Evolutionary conservation across 2,329 filamentous ascomycete genomes (phyloP).

Genomic region (Capronia coronata): DNA sequence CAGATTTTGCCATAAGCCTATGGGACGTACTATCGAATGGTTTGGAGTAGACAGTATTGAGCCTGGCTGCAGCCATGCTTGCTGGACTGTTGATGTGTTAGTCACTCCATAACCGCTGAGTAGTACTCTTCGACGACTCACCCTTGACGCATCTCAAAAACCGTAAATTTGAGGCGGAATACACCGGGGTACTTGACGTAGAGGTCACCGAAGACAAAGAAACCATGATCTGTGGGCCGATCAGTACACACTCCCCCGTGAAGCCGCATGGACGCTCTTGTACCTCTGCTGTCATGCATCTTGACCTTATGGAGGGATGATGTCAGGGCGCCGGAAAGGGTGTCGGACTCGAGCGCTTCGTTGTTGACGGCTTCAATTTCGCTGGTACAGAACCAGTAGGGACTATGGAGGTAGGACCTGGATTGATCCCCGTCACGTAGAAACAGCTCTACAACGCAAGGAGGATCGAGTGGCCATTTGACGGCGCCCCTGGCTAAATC

Average conservation of each 20-base stretch:
- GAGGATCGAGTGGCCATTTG: constrained; percentile 12
- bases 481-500: constrained; percentile 1
- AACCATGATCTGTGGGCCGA: constrained; percentile 59
- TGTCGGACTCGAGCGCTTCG: constrained; percentile 29
- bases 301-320: constrained; percentile 13
- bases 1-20: constrained; percentile 1
- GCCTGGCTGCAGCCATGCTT: constrained; percentile 36
- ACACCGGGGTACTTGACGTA: constrained; percentile 68
- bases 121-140: neutral
- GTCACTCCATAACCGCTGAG: neutral
- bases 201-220: constrained; percentile 86
- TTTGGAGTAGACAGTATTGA: constrained; percentile 31
- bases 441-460: constrained; percentile 5
- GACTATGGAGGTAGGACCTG: constrained; percentile 10
- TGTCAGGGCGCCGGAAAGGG: constrained; percentile 32
- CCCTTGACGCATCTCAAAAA: constrained; percentile 59
- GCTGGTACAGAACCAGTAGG: constrained; percentile 9
- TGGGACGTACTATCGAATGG: constrained; percentile 55
- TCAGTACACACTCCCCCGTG: neutral
- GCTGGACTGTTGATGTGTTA: constrained; percentile 1
- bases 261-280: too few relatives aligned
- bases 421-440: constrained; percentile 3
- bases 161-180: constrained; percentile 67
- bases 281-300: constrained; percentile 7
- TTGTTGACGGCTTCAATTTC: constrained; percentile 2